Evolutionary conservation across 345 rosid genomes (phyloP).

Genomic region (Rubroshorea leprosula): DNA sequence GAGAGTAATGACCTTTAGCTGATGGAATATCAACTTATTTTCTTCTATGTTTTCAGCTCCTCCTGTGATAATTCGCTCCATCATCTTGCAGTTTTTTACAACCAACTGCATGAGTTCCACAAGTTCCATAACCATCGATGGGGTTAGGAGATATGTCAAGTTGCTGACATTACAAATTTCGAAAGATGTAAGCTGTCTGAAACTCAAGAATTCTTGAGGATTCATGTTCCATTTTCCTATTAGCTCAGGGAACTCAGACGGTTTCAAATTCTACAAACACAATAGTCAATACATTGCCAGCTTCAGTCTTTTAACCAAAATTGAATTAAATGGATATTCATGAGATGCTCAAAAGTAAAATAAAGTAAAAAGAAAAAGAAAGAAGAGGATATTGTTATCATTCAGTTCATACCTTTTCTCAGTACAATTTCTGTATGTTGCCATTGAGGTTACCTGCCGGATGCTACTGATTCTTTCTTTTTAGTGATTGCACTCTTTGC

Average conservation of each 20-base stretch:
- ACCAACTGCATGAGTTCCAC: fast-evolving
- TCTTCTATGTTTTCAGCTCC: neutral
- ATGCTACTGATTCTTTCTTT: neutral
- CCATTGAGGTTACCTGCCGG: conserved; percentile 7
- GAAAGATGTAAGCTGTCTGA: neutral
- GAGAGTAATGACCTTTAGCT: fast-evolving
- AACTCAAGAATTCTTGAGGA: neutral
- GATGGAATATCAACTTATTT: neutral
- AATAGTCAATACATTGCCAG: neutral
- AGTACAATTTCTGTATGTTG: conserved; percentile 4
- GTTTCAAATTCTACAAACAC: neutral
- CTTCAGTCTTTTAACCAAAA: no score
- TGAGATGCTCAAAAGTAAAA: neutral
- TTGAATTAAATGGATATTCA: no score
- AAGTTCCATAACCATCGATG: neutral
- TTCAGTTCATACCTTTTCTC: neutral
- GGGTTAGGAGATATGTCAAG: conserved; percentile 8
- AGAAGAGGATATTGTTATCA: neutral
- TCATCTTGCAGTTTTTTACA: neutral
- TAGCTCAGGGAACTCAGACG: neutral
- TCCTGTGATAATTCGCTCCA: neutral
- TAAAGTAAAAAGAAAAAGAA: neutral
- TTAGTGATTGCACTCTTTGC: neutral
- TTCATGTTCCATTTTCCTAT: neutral
- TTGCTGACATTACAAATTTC: conserved; percentile 4